These are phyloP conservation scores for Clavispora phyllophila DNA, from an alignment of 805 yeast species.

Conservation along the genomic window DNA sequence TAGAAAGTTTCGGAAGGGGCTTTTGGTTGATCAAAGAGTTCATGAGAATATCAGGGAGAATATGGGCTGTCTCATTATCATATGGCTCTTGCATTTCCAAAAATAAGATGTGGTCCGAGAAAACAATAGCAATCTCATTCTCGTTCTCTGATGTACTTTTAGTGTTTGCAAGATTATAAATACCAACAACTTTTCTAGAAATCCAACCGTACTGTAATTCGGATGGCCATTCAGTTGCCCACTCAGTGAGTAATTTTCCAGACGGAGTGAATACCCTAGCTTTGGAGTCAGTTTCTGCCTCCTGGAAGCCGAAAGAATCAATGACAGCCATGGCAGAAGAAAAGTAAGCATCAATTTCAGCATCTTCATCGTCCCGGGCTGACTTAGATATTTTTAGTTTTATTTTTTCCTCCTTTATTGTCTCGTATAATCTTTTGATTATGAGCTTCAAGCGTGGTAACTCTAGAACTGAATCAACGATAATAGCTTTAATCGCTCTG, in stretches of 20 bases:
- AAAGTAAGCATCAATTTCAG: constrained; percentile 40
- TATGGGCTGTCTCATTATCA: constrained; percentile 41
- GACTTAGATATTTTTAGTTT: constrained; percentile 3
- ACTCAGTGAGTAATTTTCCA: constrained; percentile 79
- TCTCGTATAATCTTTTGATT: constrained; percentile 52
- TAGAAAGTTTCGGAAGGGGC: constrained; percentile 49
- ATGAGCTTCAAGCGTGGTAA: constrained; percentile 67
- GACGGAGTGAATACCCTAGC: constrained; percentile 78
- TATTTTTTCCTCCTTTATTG: constrained; percentile 40
- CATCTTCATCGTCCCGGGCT: constrained; percentile 2
- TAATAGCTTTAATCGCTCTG: constrained; percentile 37
- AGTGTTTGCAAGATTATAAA: constrained; percentile 40
- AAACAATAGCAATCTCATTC: constrained; percentile 60
- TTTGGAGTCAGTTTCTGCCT: constrained; percentile 3
- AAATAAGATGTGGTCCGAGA: constrained; percentile 74
- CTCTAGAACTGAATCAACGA: constrained; percentile 63
- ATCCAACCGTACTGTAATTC: constrained; percentile 88
- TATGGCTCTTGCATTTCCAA: constrained; percentile 47
- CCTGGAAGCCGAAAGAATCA: constrained; percentile 76
- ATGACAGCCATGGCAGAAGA: constrained; percentile 58
- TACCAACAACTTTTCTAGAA: constrained; percentile 76
- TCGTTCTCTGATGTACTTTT: constrained; percentile 10
- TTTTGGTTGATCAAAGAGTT: constrained; percentile 84
- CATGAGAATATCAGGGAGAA: constrained; percentile 74
- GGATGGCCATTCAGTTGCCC: constrained; percentile 83